Conservation (phyloP, 306 rosid genomes). For the Morella rubra region DNA sequence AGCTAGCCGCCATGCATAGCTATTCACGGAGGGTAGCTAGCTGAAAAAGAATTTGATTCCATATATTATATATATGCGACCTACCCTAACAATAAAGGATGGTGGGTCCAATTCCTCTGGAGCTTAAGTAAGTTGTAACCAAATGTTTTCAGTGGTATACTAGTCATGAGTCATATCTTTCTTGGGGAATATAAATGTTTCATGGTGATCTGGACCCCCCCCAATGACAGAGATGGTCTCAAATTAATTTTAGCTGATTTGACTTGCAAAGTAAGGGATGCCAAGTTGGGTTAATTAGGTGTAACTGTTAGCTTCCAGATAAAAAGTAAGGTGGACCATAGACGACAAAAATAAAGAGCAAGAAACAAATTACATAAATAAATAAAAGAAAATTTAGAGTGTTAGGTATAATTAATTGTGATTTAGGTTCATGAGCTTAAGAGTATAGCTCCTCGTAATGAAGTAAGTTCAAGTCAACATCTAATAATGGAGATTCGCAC, state of each 20-base stretch:
- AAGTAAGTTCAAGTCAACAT: too few species aligned
- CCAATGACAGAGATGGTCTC: constrained; percentile 19
- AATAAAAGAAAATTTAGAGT: too few species aligned
- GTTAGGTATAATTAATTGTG: too few species aligned
- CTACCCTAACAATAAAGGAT: constrained; percentile 2
- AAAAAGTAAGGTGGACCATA: constrained; percentile 24
- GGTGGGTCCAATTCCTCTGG: neutral
- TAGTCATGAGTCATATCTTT: too few species aligned
- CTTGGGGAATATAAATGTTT: constrained; percentile 46
- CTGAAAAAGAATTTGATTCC: constrained; percentile 16
- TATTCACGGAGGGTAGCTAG: neutral
- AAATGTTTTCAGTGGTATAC: too few species aligned
- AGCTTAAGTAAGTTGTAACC: neutral
- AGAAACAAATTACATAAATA: too few species aligned
- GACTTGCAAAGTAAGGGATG: constrained; percentile 32
- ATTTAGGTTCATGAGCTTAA: too few species aligned
- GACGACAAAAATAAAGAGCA: neutral
- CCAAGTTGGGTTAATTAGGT: constrained; percentile 44
- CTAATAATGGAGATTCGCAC: too few species aligned
- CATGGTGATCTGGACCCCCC: constrained; percentile 38
- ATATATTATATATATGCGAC: neutral
- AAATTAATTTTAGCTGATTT: constrained; percentile 14
- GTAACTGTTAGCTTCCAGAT: constrained; percentile 31
- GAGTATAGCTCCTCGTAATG: too few species aligned
- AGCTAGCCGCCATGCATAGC: neutral